phyloP scores from a whole-genome alignment of 2,329 filamentous ascomycete species.

The Dothideomycetidae sp. region DNA sequence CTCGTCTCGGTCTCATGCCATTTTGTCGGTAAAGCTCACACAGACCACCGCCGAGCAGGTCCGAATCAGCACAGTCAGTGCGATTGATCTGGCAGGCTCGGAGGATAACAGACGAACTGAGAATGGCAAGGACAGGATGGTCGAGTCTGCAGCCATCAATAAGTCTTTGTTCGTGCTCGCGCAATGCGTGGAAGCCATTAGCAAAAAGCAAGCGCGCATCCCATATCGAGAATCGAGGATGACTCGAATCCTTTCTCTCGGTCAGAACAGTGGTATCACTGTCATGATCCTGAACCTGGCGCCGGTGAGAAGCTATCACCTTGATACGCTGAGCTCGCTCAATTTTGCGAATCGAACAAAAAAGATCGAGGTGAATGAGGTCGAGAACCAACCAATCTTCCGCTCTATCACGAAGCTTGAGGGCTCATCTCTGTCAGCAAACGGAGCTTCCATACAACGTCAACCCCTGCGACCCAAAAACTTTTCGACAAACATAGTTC shows the following conservation, averaged over 20 bases:
- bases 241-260: slow-evolving; percentile 82
- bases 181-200: slow-evolving; percentile 91
- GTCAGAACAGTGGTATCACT: slow-evolving; percentile 88
- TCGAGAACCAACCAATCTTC: slow-evolving; percentile 89
- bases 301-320: slow-evolving; percentile 79
- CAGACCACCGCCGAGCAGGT: slow-evolving; percentile 56
- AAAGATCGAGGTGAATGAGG: slow-evolving; percentile 87
- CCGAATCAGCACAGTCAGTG: slow-evolving; percentile 70
- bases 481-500: slow-evolving; percentile 57
- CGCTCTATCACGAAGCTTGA: slow-evolving; percentile 23
- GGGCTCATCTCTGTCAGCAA: slow-evolving; percentile 23
- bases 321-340: slow-evolving; percentile 83
- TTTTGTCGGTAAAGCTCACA: slow-evolving; percentile 77
- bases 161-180: slow-evolving; percentile 90
- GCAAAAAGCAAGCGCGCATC: slow-evolving; percentile 58
- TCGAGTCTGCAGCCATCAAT: slow-evolving; percentile 96
- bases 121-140: slow-evolving; percentile 78
- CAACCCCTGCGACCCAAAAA: slow-evolving; percentile 69
- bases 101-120: slow-evolving; percentile 92
- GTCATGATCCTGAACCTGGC: slow-evolving; percentile 95
- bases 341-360: slow-evolving; percentile 94
- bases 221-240: slow-evolving; percentile 94
- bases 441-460: slow-evolving; percentile 34
- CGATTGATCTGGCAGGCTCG: slow-evolving; percentile 88
- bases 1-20: slow-evolving; percentile 78